Evolutionary conservation across 1,284 basidiomycete genomes (phyloP), one percentile per base, ranked within the genome.

Genomic region (Coniophora puteana): DNA sequence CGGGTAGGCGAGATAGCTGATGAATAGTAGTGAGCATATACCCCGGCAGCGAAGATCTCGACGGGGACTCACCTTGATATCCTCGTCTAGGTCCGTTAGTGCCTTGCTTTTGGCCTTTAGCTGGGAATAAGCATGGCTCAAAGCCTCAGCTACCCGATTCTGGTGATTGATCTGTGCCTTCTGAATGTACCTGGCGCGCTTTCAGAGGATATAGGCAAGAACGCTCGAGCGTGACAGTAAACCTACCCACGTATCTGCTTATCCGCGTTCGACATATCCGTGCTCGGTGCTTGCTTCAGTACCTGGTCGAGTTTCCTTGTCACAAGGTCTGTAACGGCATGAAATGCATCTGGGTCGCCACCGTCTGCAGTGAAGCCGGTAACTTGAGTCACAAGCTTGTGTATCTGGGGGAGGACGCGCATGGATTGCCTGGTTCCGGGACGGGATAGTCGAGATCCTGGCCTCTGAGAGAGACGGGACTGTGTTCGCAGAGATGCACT

Each of bases 91-190:
- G 52, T 85, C 82, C 16, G 63, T 70, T 17, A 69, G 65, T 41
- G 68, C 60, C 26, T 67, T 66, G 2, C 74, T 60, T 20, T 72
- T 68, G 10, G 51, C 48, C 49, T 77, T 82, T 17, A 88, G 62
- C 41, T 61, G 65, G 24, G 54, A 48, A 47, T 76, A 78, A 2
- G 71, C 69, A 21, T 62, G 62, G 41, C 76, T 66, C 6, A 89
- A 56, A 0, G 83, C 83, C 22, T 74, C 66, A 8, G 77, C 80
- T 5, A 84, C 66, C 5, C 51, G 55, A 52, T 86, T 79, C 36
- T 74, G 66, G 11, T 75, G 74, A 44, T 81, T 76, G 41, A 89
- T 74, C 24, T 75, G 73, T n/a, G 83, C 82, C 57, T 88, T 89
- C 55, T 81, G 67, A 16, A 71, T 62, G 55, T 71, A 75, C 11